Percentiles rank a stretch among this genome's conserved stretches.
Conservation (phyloP, 371 early-diverging fungal genomes). For the Batrachochytrium dendrobatidis region DNA sequence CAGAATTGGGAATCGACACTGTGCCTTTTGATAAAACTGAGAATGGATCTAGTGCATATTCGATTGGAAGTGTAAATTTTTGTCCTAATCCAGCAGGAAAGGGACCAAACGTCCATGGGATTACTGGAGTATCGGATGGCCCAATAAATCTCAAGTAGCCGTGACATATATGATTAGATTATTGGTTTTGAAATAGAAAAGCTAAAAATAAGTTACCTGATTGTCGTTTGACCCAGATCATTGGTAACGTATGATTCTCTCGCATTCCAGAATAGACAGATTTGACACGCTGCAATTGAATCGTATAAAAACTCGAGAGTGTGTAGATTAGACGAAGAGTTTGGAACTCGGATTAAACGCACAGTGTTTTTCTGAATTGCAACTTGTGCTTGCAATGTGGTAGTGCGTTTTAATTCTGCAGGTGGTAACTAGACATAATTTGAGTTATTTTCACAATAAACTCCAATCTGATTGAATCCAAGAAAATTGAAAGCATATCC, state of each 20-base stretch:
- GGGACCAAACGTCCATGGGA: constrained; percentile 10
- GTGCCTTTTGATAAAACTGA: no score
- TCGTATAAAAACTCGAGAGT: constrained; percentile 8
- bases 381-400: constrained; percentile 5
- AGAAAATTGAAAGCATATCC: no score
- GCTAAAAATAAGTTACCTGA: background rate
- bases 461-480: no score
- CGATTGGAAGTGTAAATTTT: background rate
- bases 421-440: constrained; percentile 18
- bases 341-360: background rate
- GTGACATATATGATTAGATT: background rate
- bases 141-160: background rate
- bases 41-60: no score
- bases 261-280: constrained; percentile 6
- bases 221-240: background rate
- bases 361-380: constrained; percentile 10
- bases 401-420: constrained; percentile 6
- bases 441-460: no score
- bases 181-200: background rate
- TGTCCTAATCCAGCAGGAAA: constrained; percentile 11
- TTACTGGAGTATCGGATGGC: background rate
- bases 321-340: background rate
- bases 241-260: constrained; percentile 2
- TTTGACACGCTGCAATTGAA: constrained; percentile 3
- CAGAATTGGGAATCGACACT: no score